Evolutionary conservation across 148 eudicot genomes (phyloP), one percentile per base, ranked within the genome.

Genomic region (Linanthus parryae): DNA sequence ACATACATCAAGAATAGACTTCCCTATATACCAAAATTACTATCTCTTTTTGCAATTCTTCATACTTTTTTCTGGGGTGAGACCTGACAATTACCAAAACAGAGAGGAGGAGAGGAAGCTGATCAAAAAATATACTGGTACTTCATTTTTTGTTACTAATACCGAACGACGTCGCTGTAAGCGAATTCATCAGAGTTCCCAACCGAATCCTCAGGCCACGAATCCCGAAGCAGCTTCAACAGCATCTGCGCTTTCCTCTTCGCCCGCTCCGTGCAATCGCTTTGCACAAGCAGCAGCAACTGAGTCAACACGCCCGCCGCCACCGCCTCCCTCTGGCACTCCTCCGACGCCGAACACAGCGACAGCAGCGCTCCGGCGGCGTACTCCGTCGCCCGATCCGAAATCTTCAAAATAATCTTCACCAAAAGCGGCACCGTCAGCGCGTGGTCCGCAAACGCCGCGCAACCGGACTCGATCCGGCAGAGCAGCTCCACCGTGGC

Each of bases 361-460:
- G 85, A 48, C 37, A 85, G 39, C 56, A 89, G 58, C 23, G 91
- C 72, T 4, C 97, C 97, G 22, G 91, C 83, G 0, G 95, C 95
- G 66, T 80, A 78, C 66, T 89, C 97, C 10, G 97, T 89, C 34
- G 97, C 91, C 3, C 95, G 68, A 2, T 82, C 95, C 5, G 95
- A 85, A 0, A 89, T 66, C 54, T 80, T 79, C 15, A 85, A 56
- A 0, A 85, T 68, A 0, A 59, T 70, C 52, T 71, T 85, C 29
- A 79, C 95, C 15, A 89, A 67, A 0, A 78, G 33, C 5, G 88
- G 88, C 5, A 80, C 85, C 2, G 88, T 72, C 44, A 82, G 75
- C 52, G 83, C 85, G 81, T 80, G 90, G 0, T 67, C 63, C 0
- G 69, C 88, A 29, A 89, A 77, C 44, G 83, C 85, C 24, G 76